These are phyloP conservation scores for Phytophthora nicotianae DNA, from an alignment of 352 stramenopile genomes.

Conservation along the genomic window DNA sequence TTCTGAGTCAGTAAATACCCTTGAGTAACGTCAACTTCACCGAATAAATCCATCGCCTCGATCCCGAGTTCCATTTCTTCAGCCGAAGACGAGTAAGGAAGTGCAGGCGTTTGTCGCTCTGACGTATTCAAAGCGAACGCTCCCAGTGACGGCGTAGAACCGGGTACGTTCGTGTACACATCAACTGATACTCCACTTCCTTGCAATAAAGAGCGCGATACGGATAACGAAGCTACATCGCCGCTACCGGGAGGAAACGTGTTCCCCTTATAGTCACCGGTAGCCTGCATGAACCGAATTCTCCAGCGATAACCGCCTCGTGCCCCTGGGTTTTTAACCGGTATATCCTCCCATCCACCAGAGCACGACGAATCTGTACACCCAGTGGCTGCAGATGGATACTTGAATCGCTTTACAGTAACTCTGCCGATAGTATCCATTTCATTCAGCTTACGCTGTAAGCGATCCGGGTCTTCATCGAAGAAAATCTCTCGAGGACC, in stretches of 20 bases:
- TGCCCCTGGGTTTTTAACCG: conserved; percentile 76
- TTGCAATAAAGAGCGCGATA: not conserved
- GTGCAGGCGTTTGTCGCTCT: conserved; percentile 42
- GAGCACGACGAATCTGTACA: conserved; percentile 61
- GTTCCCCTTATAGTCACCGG: conserved; percentile 67
- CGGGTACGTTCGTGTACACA: conserved; percentile 53
- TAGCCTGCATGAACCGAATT: conserved; percentile 75
- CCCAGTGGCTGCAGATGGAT: conserved; percentile 73
- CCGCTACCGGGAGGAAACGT: conserved; percentile 82
- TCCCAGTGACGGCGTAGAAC: conserved; percentile 53
- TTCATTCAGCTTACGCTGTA: conserved; percentile 94
- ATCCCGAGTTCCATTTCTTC: conserved; percentile 73
- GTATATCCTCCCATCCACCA: conserved; percentile 90
- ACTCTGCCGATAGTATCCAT: conserved; percentile 94
- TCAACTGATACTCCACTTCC: conserved; percentile 58
- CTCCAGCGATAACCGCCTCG: conserved; percentile 80
- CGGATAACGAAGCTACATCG: conserved; percentile 39
- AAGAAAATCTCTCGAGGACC: conserved; percentile 83
- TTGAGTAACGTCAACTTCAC: conserved; percentile 67
- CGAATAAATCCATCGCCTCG: conserved; percentile 75
- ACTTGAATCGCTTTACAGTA: conserved; percentile 87
- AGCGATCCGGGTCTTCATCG: conserved; percentile 80
- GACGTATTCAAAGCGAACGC: conserved; percentile 54
- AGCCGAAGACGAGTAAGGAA: conserved; percentile 64
- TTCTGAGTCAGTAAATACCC: conserved; percentile 54